Conservation (phyloP, 768 basidiomycete genomes). For the Russula virescens region DNA sequence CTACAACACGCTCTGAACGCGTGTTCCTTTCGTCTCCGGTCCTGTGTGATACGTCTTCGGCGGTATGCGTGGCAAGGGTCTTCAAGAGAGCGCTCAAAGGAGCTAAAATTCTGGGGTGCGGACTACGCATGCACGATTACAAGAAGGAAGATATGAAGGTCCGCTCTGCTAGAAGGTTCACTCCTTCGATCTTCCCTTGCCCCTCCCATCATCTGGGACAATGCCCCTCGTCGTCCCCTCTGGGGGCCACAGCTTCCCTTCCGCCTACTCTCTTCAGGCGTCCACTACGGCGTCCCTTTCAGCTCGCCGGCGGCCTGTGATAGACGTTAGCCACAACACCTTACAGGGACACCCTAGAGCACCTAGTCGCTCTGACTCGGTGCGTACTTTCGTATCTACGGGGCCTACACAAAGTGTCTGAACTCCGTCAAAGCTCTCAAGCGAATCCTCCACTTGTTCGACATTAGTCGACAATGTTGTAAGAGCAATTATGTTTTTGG, state of each 20-base stretch:
- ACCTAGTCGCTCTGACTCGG: slow-evolving; percentile 22
- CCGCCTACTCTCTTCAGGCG: not conserved
- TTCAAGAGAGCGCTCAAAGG: slow-evolving; percentile 3
- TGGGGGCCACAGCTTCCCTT: not conserved
- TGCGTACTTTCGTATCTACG: slow-evolving; percentile 5
- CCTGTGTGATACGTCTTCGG: slow-evolving; percentile 1
- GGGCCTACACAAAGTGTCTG: not conserved
- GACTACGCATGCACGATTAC: slow-evolving; percentile 15
- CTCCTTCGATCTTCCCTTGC: slow-evolving; percentile 13
- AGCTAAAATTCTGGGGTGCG: slow-evolving; percentile 9
- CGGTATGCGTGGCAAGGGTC: slow-evolving; percentile 11
- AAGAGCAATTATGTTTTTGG: not conserved
- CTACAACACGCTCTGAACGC: slow-evolving; percentile 20
- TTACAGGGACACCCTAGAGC: slow-evolving; percentile 13
- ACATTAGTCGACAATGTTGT: slow-evolving; percentile 23
- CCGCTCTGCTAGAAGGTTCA: slow-evolving; percentile 1
- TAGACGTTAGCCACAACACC: slow-evolving; percentile 17
- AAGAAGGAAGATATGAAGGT: slow-evolving; percentile 17
- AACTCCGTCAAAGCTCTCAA: slow-evolving; percentile 14
- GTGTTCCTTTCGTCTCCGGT: slow-evolving; percentile 15
- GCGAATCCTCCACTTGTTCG: slow-evolving; percentile 20
- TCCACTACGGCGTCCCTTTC: not conserved
- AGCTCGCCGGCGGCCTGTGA: slow-evolving; percentile 9
- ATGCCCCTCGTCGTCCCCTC: slow-evolving; percentile 11
- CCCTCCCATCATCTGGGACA: not conserved